A percentile compares a stretch with the other conserved stretches of the same genome.
phyloP scores from a whole-genome alignment of 2,329 filamentous ascomycete genomes.

The Penicillium hordei region DNA sequence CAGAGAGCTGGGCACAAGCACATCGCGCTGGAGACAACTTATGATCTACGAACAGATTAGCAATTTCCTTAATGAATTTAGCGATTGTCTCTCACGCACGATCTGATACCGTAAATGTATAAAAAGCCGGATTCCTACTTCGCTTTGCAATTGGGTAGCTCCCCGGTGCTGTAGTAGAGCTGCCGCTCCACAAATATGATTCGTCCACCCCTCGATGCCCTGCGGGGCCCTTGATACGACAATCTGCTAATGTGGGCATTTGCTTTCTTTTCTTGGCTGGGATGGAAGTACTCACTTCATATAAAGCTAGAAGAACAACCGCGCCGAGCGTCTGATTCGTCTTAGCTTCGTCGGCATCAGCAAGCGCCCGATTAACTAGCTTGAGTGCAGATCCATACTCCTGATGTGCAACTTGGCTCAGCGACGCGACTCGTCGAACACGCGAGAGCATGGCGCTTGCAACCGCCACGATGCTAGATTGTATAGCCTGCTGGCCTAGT shows the following conservation, averaged over 20 bases:
- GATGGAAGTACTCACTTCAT: constrained; percentile 51
- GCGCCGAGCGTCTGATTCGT: constrained; percentile 50
- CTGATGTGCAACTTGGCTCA: constrained; percentile 51
- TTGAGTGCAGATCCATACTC: constrained; percentile 57
- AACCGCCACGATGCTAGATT: constrained; percentile 56
- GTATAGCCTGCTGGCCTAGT: constrained; percentile 32
- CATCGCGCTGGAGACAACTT: too few relatives aligned
- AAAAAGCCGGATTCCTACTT: neutral
- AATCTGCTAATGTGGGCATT: constrained; percentile 24
- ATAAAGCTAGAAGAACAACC: constrained; percentile 60
- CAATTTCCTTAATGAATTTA: too few relatives aligned
- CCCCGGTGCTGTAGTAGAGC: constrained; percentile 42
- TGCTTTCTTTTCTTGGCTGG: neutral
- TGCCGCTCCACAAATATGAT: constrained; percentile 60
- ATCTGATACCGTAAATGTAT: neutral
- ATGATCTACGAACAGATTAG: too few relatives aligned
- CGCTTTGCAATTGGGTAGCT: neutral
- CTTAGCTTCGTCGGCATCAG: constrained; percentile 33
- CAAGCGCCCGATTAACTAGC: constrained; percentile 38
- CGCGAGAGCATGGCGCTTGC: constrained; percentile 60
- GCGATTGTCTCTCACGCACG: too few relatives aligned
- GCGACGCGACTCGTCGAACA: constrained; percentile 47
- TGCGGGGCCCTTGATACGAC: constrained; percentile 44
- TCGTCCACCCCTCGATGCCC: constrained; percentile 55
- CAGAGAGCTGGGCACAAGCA: neutral